phyloP scores from a whole-genome alignment of 2,329 filamentous ascomycete genomes.

The Epichloe baconii region DNA sequence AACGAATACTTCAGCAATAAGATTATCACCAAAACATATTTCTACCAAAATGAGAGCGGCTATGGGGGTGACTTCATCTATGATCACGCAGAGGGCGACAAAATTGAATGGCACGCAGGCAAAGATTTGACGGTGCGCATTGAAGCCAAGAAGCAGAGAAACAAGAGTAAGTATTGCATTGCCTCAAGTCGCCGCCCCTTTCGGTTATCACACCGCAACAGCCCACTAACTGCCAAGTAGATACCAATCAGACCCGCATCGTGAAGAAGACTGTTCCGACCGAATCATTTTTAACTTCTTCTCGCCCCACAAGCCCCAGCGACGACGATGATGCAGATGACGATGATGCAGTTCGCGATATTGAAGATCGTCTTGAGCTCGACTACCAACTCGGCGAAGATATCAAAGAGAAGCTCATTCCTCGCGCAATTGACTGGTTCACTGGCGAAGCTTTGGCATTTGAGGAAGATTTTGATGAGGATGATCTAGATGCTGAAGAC shows the following conservation, averaged over 20 bases:
- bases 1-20: conserved; percentile 99
- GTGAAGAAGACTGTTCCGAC: conserved; percentile 99
- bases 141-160: conserved; percentile 99
- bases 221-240: conserved; percentile 34
- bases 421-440: conserved; percentile 98
- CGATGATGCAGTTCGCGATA: conserved; percentile 70
- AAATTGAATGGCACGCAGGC: conserved; percentile 90
- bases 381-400: conserved; percentile 98
- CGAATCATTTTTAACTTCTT: conserved; percentile 99
- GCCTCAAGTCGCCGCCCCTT: background rate
- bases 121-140: conserved; percentile 89
- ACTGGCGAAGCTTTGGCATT: conserved; percentile 95
- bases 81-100: conserved; percentile 94
- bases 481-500: conserved; percentile 50
- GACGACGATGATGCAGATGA: conserved; percentile 59
- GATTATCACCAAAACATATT: conserved; percentile 95
- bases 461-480: conserved; percentile 68
- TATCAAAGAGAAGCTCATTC: conserved; percentile 99
- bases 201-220: background rate
- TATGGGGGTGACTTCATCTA: conserved; percentile 99
- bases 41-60: conserved; percentile 95
- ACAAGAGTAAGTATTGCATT: conserved; percentile 68
- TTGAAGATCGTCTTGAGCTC: conserved; percentile 93
- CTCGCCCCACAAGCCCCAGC: conserved; percentile 75
- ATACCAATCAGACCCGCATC: conserved; percentile 97